Evolutionary conservation across 2,329 filamentous ascomycete genomes (phyloP).

Genomic region (Alternaria sp.): DNA sequence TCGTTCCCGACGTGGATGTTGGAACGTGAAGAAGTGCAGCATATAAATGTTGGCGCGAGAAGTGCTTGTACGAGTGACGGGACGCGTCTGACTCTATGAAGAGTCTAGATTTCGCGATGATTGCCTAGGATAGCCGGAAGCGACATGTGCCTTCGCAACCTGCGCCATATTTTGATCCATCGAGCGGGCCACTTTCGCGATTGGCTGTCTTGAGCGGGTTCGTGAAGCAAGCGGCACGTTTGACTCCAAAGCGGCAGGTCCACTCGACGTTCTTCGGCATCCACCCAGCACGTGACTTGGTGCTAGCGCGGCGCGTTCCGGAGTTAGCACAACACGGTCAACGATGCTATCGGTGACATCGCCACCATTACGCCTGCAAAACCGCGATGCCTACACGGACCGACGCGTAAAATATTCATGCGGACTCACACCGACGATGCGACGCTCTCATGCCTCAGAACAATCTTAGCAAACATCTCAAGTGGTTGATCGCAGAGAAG

Average conservation of each 20-base stretch:
- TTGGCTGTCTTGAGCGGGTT: not conserved
- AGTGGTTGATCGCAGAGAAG: conserved; percentile 55
- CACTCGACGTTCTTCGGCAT: not conserved
- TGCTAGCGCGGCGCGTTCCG: conserved; percentile 29
- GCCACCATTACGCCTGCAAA: conserved; percentile 27
- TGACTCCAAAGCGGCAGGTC: not conserved
- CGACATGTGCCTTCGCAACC: conserved; percentile 1
- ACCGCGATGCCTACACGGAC: conserved; percentile 14
- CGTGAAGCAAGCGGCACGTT: conserved; percentile 1
- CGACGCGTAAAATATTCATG: conserved; percentile 34
- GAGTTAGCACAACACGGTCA: conserved; percentile 28
- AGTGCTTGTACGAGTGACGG: not conserved
- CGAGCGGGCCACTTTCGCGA: not conserved
- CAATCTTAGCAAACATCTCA: conserved; percentile 56
- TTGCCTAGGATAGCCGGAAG: not conserved
- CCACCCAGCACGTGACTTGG: conserved; percentile 34
- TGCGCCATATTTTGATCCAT: not conserved
- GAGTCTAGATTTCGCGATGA: not conserved
- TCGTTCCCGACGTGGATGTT: not conserved
- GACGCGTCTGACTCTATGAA: conserved; percentile 1
- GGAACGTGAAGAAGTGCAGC: not conserved
- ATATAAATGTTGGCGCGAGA: not conserved
- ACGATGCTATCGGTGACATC: conserved; percentile 16
- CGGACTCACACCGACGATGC: conserved; percentile 29
- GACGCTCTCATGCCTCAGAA: conserved; percentile 54